A percentile compares a stretch with the other conserved stretches of the same genome.
These are phyloP conservation scores for Aegle marmelos DNA, from an alignment of 345 rosid species.

Conservation along the genomic window DNA sequence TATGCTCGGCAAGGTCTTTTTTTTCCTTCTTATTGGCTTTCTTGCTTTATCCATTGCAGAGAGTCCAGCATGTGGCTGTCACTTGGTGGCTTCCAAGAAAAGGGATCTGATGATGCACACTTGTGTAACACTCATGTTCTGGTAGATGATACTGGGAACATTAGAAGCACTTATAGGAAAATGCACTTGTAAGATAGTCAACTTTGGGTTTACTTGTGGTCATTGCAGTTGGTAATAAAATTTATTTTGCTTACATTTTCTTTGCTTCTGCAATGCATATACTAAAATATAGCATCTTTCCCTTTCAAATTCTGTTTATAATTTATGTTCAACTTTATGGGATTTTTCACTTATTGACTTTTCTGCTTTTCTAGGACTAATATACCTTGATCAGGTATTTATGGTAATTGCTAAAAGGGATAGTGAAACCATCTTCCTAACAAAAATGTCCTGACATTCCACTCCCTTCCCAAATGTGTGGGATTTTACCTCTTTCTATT, in stretches of 20 bases:
- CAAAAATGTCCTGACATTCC: neutral
- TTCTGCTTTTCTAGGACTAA: neutral
- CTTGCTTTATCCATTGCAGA: slow-evolving; percentile 33
- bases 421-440: neutral
- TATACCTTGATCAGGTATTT: neutral
- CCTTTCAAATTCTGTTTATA: neutral
- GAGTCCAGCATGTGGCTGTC: slow-evolving; percentile 84
- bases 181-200: slow-evolving; percentile 63
- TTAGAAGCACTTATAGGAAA: slow-evolving; percentile 64
- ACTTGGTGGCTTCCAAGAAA: slow-evolving; percentile 92
- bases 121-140: slow-evolving; percentile 83
- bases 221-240: neutral
- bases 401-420: neutral
- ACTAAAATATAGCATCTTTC: neutral
- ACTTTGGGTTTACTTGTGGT: neutral
- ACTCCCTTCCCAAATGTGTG: neutral
- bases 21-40: neutral
- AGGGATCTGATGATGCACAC: slow-evolving; percentile 63
- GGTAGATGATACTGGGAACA: slow-evolving; percentile 68
- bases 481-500: neutral
- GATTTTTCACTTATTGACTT: neutral
- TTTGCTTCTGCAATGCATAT: neutral
- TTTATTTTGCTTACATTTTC: neutral
- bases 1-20: neutral
- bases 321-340: neutral